A percentile compares a stretch with the other conserved stretches of the same genome.
phyloP scores from a whole-genome alignment of 768 basidiomycete genomes.

The Mycena capillaripes region DNA sequence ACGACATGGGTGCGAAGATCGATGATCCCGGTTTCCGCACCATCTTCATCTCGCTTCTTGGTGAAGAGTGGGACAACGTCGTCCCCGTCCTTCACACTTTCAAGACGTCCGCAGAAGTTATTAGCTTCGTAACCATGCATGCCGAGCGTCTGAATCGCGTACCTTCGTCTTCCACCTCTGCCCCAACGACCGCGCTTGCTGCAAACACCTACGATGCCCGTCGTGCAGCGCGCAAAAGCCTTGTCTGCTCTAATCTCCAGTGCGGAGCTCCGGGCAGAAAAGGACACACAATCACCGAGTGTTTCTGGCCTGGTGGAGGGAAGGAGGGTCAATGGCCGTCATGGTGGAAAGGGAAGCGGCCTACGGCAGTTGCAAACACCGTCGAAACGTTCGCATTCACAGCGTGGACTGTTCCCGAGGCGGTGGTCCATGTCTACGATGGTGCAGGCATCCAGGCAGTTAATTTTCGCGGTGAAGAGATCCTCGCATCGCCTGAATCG shows the following conservation, averaged over 20 bases:
- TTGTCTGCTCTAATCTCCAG: not conserved
- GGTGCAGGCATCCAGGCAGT: not conserved
- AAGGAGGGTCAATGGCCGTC: constrained; percentile 31
- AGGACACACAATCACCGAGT: constrained; percentile 14
- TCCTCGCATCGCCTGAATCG: constrained; percentile 3
- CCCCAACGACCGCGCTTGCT: not conserved
- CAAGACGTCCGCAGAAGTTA: constrained; percentile 12
- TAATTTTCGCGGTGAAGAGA: constrained; percentile 11
- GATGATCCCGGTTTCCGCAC: no score
- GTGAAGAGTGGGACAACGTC: no score
- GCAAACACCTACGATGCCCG: constrained; percentile 2
- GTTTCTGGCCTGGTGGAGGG: constrained; percentile 29
- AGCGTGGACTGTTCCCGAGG: constrained; percentile 10
- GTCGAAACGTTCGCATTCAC: no score
- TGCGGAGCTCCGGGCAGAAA: not conserved
- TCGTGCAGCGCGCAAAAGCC: constrained; percentile 18
- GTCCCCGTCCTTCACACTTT: no score
- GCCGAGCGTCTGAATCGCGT: no score
- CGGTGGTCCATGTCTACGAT: constrained; percentile 2
- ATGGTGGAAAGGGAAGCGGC: constrained; percentile 15
- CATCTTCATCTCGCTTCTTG: no score
- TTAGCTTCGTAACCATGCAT: no score
- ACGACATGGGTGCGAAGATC: no score
- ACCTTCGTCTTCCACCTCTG: not conserved
- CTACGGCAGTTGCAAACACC: not conserved